Base-by-base conservation (phyloP, 1,284 basidiomycete genomes). In the Gomphus bonarii region DNA sequence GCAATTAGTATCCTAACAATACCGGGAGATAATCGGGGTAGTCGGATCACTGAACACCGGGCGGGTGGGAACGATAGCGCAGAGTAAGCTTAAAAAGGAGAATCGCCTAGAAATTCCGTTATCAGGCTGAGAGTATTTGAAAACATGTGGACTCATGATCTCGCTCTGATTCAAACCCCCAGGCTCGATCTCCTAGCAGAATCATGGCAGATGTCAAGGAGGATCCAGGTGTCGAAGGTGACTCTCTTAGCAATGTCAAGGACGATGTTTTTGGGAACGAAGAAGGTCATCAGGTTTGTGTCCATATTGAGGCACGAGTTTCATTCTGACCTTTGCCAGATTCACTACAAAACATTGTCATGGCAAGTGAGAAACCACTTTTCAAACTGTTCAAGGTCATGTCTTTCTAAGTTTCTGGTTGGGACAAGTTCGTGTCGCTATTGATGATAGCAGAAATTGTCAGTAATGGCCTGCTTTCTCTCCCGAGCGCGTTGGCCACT, bases 371-470 rank as follows among this genome's bases (percentile, higher is more conserved):
- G 51, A n/a, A 18, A 30, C 25, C 70, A 58, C 28, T 16, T 28
- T 16, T 35, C 14, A 49, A 48, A 4, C 38, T 31, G 28, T 22
- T 9, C 40, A 31, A 30, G 43, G 22, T 18, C n/a, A 22, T 58
- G 50, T 47, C 20, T n/a, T 14, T 20, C 35, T 36, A 9, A 43
- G 14, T 28, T 31, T 12, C 38, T 25, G 20, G 33, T 20, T 52
- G 1, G 18, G 40, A 31, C 51, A 31, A 49, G 42, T 74, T 77
- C 58, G 75, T 78, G 4, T 68, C 70, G 25, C 63, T 80, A 48
- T 66, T 81, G 40, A 81, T 82, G 79, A 80, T 80, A 58, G 77
- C 78, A 48, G 76, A 79, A 61, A 79, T 80, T 31, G 77, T 82
- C 51, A 78, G 76, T 62, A 79, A 80, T 64, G 80, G 80, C 14